Evolutionary conservation across 805 yeast genomes (phyloP).

Genomic region (Wickerhamomyces alni): DNA sequence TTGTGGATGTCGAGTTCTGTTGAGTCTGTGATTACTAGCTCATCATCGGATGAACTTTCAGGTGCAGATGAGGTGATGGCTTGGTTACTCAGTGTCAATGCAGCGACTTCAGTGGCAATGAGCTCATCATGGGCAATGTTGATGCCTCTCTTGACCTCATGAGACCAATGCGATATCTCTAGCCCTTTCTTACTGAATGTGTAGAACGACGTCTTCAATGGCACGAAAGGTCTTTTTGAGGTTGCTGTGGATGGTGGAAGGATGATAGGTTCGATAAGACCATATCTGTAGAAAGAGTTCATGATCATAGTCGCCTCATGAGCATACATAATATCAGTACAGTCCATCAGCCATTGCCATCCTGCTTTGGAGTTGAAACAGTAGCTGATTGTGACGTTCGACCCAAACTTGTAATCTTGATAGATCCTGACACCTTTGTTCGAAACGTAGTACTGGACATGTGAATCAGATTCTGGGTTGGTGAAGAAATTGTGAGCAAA

Average conservation of each 20-base stretch:
- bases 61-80: constrained; percentile 3
- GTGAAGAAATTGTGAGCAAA: constrained; percentile 73
- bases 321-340: constrained; percentile 61
- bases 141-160: constrained; percentile 3
- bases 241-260: constrained; percentile 29
- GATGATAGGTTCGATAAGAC: constrained; percentile 41
- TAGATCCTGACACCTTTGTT: constrained; percentile 58
- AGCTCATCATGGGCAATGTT: constrained; percentile 14
- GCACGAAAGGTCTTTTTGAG: constrained; percentile 23
- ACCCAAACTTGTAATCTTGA: constrained; percentile 32
- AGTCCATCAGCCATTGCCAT: constrained; percentile 86
- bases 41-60: constrained; percentile 12
- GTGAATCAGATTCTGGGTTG: constrained; percentile 84
- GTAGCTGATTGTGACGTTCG: constrained; percentile 27
- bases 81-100: constrained; percentile 15
- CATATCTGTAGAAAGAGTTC: constrained; percentile 39
- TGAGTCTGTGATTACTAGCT: not conserved
- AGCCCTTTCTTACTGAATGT: constrained; percentile 38
- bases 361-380: constrained; percentile 71
- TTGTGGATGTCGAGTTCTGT: constrained; percentile 24
- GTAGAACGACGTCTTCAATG: constrained; percentile 36
- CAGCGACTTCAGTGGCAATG: constrained; percentile 8
- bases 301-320: constrained; percentile 51
- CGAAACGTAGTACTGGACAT: constrained; percentile 71
- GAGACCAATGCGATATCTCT: constrained; percentile 31